phyloP scores from a whole-genome alignment of 768 basidiomycete genomes.

The Lactarius hatsudake region DNA sequence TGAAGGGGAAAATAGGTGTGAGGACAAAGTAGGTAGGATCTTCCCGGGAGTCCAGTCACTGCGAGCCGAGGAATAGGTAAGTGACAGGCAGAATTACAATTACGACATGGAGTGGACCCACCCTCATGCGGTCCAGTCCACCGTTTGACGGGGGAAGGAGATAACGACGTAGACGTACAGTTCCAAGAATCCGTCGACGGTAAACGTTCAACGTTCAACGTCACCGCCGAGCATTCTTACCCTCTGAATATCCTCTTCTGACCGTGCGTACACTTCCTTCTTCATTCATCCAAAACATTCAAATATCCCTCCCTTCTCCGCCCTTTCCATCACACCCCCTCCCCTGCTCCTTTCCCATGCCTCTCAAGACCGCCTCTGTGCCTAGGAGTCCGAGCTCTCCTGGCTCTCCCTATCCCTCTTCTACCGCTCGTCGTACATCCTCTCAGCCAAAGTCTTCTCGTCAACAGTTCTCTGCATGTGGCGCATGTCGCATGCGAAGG shows the following conservation, averaged over 20 bases:
- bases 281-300: constrained; percentile 25
- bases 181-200: constrained; percentile 28
- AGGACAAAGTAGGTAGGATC: constrained; percentile 19
- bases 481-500: constrained; percentile 89
- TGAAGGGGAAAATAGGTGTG: not conserved
- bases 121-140: constrained; percentile 19
- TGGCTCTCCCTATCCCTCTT: constrained; percentile 36
- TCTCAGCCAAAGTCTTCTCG: constrained; percentile 68
- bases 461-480: constrained; percentile 91
- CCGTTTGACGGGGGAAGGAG: constrained; percentile 22
- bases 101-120: constrained; percentile 20
- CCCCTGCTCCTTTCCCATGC: constrained; percentile 27
- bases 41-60: not conserved
- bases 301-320: constrained; percentile 29
- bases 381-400: constrained; percentile 31
- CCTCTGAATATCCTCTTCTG: constrained; percentile 22
- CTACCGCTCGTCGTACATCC: constrained; percentile 33
- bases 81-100: constrained; percentile 17
- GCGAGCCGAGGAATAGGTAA: constrained; percentile 25
- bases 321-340: constrained; percentile 23
- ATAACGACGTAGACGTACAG: constrained; percentile 24
- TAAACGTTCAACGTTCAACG: constrained; percentile 13
- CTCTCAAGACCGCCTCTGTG: constrained; percentile 31
- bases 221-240: constrained; percentile 2
- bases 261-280: constrained; percentile 18